phyloP scores from a whole-genome alignment of 2,329 filamentous ascomycete species.

The Fusarium multiceps region DNA sequence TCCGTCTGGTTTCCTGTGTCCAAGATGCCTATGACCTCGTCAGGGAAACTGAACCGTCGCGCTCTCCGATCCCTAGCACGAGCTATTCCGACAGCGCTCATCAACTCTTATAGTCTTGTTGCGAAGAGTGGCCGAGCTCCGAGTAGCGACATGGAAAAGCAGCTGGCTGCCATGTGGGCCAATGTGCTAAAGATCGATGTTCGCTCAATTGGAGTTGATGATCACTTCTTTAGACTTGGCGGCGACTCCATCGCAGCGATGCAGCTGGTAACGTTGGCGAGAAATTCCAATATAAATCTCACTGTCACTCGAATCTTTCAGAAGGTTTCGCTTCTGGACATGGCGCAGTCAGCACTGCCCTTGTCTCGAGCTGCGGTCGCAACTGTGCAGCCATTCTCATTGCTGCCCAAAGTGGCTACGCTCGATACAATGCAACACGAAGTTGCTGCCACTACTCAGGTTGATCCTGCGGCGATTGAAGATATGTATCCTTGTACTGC shows the following conservation, averaged over 20 bases:
- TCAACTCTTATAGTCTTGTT: conserved; percentile 27
- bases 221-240: conserved; percentile 59
- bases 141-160: conserved; percentile 45
- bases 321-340: conserved; percentile 29
- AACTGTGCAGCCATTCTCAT: conserved; percentile 15
- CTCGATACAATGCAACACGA: neutral
- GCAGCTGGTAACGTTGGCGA: conserved; percentile 46
- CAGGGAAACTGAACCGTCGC: conserved; percentile 59
- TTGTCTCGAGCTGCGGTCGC: neutral
- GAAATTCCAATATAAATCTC: conserved; percentile 53
- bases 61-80: conserved; percentile 42
- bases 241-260: conserved; percentile 50
- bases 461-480: neutral
- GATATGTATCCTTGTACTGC: conserved; percentile 39
- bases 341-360: conserved; percentile 35
- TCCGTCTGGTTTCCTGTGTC: conserved; percentile 54
- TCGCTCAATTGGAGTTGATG: conserved; percentile 32
- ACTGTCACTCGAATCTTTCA: conserved; percentile 60
- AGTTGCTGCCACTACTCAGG: neutral
- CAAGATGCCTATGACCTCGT: conserved; percentile 56
- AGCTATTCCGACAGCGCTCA: neutral
- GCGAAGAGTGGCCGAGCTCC: conserved; percentile 47
- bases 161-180: conserved; percentile 31
- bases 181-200: conserved; percentile 12
- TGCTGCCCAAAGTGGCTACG: conserved; percentile 1